Evolutionary conservation across 352 stramenopile genomes (phyloP).

Genomic region (Globisporangium solare): DNA sequence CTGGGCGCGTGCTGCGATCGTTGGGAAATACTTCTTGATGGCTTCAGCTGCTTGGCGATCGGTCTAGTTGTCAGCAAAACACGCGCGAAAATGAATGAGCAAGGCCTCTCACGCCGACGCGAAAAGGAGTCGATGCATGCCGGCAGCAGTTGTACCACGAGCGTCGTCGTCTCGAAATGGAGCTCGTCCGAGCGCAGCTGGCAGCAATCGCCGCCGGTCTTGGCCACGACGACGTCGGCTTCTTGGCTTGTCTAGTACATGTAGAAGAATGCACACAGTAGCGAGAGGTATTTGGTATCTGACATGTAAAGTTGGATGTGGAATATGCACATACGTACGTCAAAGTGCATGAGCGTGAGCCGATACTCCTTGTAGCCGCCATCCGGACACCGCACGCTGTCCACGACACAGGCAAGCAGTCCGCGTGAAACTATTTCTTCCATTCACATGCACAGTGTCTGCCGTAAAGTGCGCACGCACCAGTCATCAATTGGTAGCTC

Average conservation of each 20-base stretch:
- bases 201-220: conserved; percentile 60
- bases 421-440: no score
- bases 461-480: conserved; percentile 27
- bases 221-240: conserved; percentile 37
- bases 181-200: conserved; percentile 41
- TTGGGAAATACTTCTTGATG: conserved; percentile 59
- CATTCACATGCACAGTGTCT: no score
- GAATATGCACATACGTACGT: conserved; percentile 19
- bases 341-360: conserved; percentile 58
- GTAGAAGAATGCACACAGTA: background rate
- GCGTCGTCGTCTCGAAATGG: conserved; percentile 30
- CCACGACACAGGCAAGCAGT: background rate
- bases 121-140: background rate
- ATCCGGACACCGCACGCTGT: conserved; percentile 52
- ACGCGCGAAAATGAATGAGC: conserved; percentile 1
- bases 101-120: background rate
- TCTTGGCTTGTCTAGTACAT: conserved; percentile 24
- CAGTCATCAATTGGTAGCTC: conserved; percentile 63
- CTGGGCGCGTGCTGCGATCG: conserved; percentile 41
- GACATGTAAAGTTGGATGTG: background rate
- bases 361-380: conserved; percentile 63
- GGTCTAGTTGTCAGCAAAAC: conserved; percentile 23
- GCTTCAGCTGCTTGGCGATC: conserved; percentile 50
- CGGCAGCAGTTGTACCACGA: conserved; percentile 21
- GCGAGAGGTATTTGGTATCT: no score